Conservation (phyloP, 306 rosid genomes). For the Crotalaria pallida region DNA sequence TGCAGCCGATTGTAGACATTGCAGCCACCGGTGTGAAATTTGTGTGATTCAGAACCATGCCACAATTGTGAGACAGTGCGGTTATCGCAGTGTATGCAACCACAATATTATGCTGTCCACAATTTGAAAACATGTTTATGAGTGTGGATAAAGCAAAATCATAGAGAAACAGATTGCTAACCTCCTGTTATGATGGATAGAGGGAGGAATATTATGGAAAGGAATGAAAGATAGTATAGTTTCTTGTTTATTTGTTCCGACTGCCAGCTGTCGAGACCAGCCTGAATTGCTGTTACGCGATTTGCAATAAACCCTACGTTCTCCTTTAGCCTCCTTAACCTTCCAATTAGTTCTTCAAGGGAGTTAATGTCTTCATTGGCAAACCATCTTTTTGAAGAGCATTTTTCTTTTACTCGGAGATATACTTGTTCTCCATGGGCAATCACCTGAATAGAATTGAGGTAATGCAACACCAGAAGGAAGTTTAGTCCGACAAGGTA, state of each 20-base stretch:
- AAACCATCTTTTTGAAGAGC: conserved; percentile 81
- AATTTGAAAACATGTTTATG: too few species aligned
- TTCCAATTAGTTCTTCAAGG: conserved; percentile 83
- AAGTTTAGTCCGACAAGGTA: conserved; percentile 6
- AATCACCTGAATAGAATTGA: conserved; percentile 52
- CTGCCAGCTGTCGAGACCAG: conserved; percentile 96
- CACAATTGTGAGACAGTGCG: too few species aligned
- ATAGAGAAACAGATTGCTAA: conserved; percentile 20
- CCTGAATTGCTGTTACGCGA: conserved; percentile 84
- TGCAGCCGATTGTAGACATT: too few species aligned
- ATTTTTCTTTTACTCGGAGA: conserved; percentile 87
- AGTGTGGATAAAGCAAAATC: background rate
- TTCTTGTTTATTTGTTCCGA: conserved; percentile 89
- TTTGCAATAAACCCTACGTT: conserved; percentile 92
- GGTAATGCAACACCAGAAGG: conserved; percentile 16
- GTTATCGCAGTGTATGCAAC: too few species aligned
- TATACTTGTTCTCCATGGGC: conserved; percentile 93
- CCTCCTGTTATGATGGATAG: conserved; percentile 90
- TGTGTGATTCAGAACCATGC: too few species aligned
- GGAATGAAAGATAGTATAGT: conserved; percentile 85
- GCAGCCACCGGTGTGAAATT: too few species aligned
- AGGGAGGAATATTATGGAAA: conserved; percentile 88
- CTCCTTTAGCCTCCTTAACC: conserved; percentile 78
- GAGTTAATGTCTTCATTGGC: conserved; percentile 55
- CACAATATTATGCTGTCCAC: too few species aligned